Conservation (phyloP, 2,329 filamentous ascomycete genomes). For the Cordyceps farinosa region DNA sequence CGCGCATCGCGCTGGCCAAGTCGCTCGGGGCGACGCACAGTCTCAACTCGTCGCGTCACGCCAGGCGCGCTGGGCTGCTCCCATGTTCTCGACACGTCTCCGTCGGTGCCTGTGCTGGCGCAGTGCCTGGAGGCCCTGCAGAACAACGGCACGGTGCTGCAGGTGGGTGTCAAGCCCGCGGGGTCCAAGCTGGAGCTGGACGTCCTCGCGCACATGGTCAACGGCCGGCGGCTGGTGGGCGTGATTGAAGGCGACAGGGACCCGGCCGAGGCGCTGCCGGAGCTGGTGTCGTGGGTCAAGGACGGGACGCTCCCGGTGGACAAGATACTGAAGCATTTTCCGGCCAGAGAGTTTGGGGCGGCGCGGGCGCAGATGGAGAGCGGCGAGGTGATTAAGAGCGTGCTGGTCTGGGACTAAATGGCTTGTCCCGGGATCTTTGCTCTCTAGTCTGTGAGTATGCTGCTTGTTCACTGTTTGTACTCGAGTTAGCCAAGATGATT, state of each 20-base stretch:
- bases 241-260: conserved; percentile 9
- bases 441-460: no score
- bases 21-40: not conserved
- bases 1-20: not conserved
- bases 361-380: conserved; percentile 11
- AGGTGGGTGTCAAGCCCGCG: conserved; percentile 9
- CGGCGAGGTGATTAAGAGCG: conserved; percentile 9
- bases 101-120: not conserved
- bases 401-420: not conserved
- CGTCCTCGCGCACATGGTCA: conserved; percentile 2
- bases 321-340: conserved; percentile 5
- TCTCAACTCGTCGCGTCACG: not conserved
- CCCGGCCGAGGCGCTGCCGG: conserved; percentile 2
- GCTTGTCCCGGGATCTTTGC: no score
- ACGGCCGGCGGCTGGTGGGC: conserved; percentile 7
- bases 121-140: conserved; percentile 2
- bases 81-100: conserved; percentile 9
- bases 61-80: conserved; percentile 2
- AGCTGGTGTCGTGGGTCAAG: conserved; percentile 7
- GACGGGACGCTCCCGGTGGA: conserved; percentile 9
- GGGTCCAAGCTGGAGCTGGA: conserved; percentile 8
- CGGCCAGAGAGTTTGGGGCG: not conserved
- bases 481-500: no score
- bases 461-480: no score
- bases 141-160: conserved; percentile 1